Conservation (phyloP, 805 yeast species). For the Spathaspora arborariae region DNA sequence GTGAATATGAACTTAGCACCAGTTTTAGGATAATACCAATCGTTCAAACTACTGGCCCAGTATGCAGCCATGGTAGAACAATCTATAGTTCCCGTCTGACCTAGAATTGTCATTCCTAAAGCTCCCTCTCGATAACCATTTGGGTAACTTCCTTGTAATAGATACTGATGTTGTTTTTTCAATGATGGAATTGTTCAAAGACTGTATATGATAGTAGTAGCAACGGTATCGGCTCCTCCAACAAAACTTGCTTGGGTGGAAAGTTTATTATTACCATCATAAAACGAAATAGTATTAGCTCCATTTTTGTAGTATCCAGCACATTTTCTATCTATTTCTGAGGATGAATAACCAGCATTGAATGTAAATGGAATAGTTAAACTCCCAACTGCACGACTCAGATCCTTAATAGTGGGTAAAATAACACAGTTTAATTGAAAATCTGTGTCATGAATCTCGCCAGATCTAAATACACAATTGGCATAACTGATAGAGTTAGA, state of each 20-base stretch:
- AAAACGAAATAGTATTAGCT: constrained; percentile 13
- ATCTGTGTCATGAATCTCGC: constrained; percentile 13
- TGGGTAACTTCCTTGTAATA: constrained; percentile 16
- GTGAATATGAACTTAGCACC: neutral
- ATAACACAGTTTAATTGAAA: constrained; percentile 17
- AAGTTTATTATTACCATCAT: constrained; percentile 13
- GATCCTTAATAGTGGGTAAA: constrained; percentile 8
- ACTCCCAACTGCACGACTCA: constrained; percentile 15
- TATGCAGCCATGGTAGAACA: constrained; percentile 13
- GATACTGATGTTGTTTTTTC: constrained; percentile 8
- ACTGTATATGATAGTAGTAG: constrained; percentile 8
- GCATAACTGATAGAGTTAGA: constrained; percentile 16
- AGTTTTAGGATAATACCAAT: constrained; percentile 14
- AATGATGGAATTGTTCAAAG: constrained; percentile 12
- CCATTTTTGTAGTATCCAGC: constrained; percentile 17
- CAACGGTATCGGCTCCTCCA: constrained; percentile 1
- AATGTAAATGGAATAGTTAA: constrained; percentile 20
- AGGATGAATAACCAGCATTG: constrained; percentile 15
- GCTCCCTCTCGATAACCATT: constrained; percentile 18
- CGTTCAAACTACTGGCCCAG: constrained; percentile 16
- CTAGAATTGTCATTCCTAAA: constrained; percentile 15
- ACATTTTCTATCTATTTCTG: constrained; percentile 14
- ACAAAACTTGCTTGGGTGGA: constrained; percentile 11
- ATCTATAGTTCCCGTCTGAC: constrained; percentile 9
- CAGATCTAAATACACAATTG: constrained; percentile 16